Evolutionary conservation across 2,329 filamentous ascomycete species (phyloP).

Genomic region (Leptographium galeiforme): DNA sequence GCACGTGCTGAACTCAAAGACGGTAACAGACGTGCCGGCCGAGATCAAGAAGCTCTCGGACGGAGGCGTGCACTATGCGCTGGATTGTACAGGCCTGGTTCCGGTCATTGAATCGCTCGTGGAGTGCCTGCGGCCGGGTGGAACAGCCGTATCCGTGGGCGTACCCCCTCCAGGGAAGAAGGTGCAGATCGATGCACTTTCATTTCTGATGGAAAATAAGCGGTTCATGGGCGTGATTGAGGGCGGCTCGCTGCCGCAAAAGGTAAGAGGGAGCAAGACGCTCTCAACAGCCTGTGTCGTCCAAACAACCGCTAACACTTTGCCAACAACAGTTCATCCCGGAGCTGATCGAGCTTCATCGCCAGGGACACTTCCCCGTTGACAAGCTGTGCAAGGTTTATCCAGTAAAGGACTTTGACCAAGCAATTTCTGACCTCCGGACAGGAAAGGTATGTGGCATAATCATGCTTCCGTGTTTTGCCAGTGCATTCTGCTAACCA

Average conservation of each 20-base stretch:
- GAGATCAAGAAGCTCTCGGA: slow-evolving; percentile 16
- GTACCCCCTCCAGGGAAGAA: slow-evolving; percentile 15
- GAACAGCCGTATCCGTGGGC: slow-evolving; percentile 20
- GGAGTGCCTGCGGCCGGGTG: slow-evolving; percentile 17
- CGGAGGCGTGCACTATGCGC: slow-evolving; percentile 16
- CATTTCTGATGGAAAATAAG: slow-evolving; percentile 12
- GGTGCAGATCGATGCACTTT: slow-evolving; percentile 13
- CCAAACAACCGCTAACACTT: neutral
- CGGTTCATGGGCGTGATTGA: slow-evolving; percentile 20
- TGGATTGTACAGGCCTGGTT: slow-evolving; percentile 19
- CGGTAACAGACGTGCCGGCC: slow-evolving; percentile 15
- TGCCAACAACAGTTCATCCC: slow-evolving; percentile 18
- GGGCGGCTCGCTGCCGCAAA: slow-evolving; percentile 16
- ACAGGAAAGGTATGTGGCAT: slow-evolving; percentile 11
- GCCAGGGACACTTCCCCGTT: slow-evolving; percentile 19
- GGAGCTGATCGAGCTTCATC: slow-evolving; percentile 17
- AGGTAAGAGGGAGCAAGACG: slow-evolving; percentile 5
- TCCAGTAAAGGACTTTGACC: slow-evolving; percentile 13
- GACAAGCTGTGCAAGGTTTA: slow-evolving; percentile 20
- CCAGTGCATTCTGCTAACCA: neutral
- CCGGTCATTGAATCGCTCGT: slow-evolving; percentile 18
- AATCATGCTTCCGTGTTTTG: neutral
- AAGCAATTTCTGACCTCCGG: slow-evolving; percentile 14
- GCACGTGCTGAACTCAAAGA: slow-evolving; percentile 21
- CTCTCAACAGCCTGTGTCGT: too few species aligned